Evolutionary conservation across 257 asterid species (phyloP), one percentile per base, ranked within the genome.

Genomic region (Perilla frutescens): DNA sequence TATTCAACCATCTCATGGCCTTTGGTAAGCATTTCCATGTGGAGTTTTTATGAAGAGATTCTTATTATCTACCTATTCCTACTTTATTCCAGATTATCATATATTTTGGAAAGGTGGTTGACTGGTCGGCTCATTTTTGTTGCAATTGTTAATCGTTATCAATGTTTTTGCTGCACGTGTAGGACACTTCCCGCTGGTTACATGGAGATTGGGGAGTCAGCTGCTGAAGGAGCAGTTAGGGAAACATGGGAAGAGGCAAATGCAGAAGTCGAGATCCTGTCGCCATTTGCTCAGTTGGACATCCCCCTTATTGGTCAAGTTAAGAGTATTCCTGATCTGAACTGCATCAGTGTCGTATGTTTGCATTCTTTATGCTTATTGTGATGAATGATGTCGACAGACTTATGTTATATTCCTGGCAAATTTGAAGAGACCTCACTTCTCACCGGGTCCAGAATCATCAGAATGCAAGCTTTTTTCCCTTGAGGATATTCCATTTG

Each of bases 111-210:
- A 10, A 63, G 20, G 1, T 55, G 34, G 7, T 14, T 20, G 37
- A 1, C 3, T 1, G 1, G 1, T 34, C 37, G 3, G 37, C 37
- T 0, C 37, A 2, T n/a, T 68, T 8, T 13, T n/a, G 50, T 62
- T 64, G 44, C 66, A 1, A 2, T 44, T 2, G 10, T 44, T 44
- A 44, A 8, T 34, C 37, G 1, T 34, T 34, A 34, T 9, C 8
- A 0, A 47, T 47, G 51, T 1, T 47, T 9, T n/a, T 11, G 41
- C 57, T 65, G 41, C 61, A 76, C 53, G n/a, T 41, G 34, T 55
- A 91, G 99, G 97, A 91, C 97, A 3, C 97, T 94, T 76, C 99
- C 99, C 31, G 99, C 97, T 74, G 99, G 99, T 74, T 94, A 81
- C 85, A 81, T 94, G 97, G 99, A 94, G 87, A 87, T 94, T 34